Conservation (phyloP, 73 alveolate species). For the Tetrahymena malaccensis region DNA sequence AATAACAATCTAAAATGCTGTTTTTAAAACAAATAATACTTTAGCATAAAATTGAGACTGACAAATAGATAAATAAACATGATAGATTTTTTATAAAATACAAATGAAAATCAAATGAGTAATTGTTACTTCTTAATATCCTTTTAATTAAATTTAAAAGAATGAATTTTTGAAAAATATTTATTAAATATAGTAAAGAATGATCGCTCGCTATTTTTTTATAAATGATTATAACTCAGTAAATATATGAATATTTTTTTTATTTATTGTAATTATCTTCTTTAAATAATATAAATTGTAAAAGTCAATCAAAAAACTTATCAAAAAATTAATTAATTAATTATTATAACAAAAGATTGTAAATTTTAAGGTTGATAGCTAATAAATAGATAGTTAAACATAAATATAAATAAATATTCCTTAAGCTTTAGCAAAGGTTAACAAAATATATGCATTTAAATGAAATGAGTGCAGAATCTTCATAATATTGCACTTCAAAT, state of each 20-base stretch:
- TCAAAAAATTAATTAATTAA: background rate
- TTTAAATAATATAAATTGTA: too few relatives aligned
- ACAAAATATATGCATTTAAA: background rate
- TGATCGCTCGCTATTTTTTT: background rate
- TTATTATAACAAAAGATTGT: background rate
- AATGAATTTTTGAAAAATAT: background rate
- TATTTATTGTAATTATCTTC: background rate
- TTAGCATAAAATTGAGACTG: background rate
- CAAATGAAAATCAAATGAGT: background rate
- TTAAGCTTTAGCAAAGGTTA: background rate
- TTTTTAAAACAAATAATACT: too few relatives aligned
- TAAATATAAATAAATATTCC: too few relatives aligned
- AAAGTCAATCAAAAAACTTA: background rate
- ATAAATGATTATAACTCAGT: too few relatives aligned
- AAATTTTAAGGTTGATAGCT: background rate
- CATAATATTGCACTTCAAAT: background rate
- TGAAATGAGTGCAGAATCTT: background rate
- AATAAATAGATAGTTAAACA: background rate
- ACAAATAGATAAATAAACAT: background rate
- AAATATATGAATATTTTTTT: too few relatives aligned
- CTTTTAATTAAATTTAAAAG: background rate
- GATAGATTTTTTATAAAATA: background rate
- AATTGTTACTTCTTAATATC: too few relatives aligned
- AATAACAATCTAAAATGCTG: too few relatives aligned
- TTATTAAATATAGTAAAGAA: background rate